phyloP scores from a whole-genome alignment of 176 grass and related monocot genomes.

The Cymbopogon citratus region DNA sequence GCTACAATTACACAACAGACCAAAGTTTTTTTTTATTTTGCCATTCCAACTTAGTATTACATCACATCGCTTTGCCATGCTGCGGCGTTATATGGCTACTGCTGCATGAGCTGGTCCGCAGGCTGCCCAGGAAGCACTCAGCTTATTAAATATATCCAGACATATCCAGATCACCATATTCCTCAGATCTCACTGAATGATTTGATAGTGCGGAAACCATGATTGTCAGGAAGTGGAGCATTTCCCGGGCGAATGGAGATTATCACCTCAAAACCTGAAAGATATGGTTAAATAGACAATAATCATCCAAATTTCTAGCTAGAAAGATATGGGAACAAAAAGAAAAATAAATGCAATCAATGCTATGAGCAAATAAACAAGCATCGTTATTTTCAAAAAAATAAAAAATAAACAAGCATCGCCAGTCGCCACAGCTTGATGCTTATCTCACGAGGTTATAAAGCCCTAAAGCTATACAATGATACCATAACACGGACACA shows the following conservation, averaged over 20 bases:
- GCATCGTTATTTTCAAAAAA: no score
- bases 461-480: neutral
- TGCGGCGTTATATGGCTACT: neutral
- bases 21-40: conserved; percentile 25
- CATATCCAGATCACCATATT: neutral
- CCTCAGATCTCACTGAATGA: conserved; percentile 53
- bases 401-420: neutral
- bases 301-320: neutral
- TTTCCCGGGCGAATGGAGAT: conserved; percentile 64
- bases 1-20: neutral
- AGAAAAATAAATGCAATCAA: neutral
- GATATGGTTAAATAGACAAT: neutral
- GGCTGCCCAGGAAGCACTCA: neutral
- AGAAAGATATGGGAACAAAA: neutral
- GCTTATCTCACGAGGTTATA: neutral
- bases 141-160: neutral
- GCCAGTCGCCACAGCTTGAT: neutral
- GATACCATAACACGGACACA: neutral
- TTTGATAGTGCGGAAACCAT: conserved; percentile 48
- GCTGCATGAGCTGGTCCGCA: neutral
- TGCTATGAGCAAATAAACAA: neutral
- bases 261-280: conserved; percentile 52
- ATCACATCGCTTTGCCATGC: neutral
- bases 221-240: conserved; percentile 50
- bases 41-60: neutral